Conservation (phyloP, 495 filamentous ascomycete genomes). For the Hypoxylon intermedium region DNA sequence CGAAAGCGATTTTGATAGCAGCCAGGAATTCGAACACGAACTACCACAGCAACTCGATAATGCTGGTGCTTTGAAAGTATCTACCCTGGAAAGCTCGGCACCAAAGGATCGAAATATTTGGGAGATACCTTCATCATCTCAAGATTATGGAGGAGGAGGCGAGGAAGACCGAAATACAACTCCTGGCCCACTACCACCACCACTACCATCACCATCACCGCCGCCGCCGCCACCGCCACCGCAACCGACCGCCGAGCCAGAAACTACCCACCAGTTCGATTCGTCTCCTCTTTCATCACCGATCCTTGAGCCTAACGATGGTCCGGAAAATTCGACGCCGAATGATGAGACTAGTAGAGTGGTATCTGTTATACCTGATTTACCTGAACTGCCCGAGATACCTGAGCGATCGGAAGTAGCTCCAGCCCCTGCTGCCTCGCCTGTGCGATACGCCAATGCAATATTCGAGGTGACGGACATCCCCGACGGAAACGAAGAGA, state of each 20-base stretch:
- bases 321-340: background rate
- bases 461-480: conserved; percentile 19
- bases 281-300: conserved; percentile 31
- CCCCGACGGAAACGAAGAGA: conserved; percentile 23
- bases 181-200: background rate
- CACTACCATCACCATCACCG: background rate
- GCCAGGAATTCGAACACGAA: conserved; percentile 42
- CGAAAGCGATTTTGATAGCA: conserved; percentile 53
- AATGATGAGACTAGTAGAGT: background rate
- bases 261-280: conserved; percentile 7
- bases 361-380: conserved; percentile 1
- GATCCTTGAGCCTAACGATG: conserved; percentile 9
- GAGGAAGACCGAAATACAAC: conserved; percentile 3
- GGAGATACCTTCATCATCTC: conserved; percentile 38
- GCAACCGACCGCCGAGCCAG: conserved; percentile 4
- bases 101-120: conserved; percentile 24
- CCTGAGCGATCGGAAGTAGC: conserved; percentile 1
- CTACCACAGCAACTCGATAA: conserved; percentile 8
- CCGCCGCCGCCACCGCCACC: background rate
- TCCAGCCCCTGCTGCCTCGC: conserved; percentile 1
- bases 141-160: conserved; percentile 15
- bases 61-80: background rate
- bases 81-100: background rate
- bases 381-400: too few relatives aligned
- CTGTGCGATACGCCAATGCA: conserved; percentile 5